Evolutionary conservation across 2,329 filamentous ascomycete species (phyloP).

Genomic region (Septoria petroselini): DNA sequence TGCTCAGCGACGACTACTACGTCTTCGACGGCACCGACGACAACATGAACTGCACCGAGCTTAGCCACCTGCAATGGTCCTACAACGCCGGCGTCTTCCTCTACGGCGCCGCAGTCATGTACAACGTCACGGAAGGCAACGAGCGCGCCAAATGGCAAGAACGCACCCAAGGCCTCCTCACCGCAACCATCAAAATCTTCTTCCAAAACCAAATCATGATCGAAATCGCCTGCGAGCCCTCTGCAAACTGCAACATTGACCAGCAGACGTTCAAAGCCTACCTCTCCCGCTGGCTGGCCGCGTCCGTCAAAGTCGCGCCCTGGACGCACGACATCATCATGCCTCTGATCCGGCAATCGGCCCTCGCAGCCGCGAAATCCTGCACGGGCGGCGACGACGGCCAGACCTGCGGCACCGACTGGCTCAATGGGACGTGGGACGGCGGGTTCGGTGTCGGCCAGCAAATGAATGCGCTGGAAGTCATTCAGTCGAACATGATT

Average conservation of each 20-base stretch:
- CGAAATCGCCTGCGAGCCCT: constrained; percentile 46
- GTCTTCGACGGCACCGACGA: constrained; percentile 49
- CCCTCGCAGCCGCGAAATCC: constrained; percentile 52
- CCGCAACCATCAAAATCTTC: constrained; percentile 39
- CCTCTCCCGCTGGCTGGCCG: constrained; percentile 53
- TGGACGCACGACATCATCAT: constrained; percentile 53
- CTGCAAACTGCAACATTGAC: constrained; percentile 45
- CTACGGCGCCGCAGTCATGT: constrained; percentile 47
- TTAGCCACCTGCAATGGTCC: constrained; percentile 48
- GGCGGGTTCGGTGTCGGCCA: constrained; percentile 53
- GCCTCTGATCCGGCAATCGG: constrained; percentile 53
- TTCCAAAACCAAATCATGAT: constrained; percentile 44
- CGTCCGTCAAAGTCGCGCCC: constrained; percentile 57
- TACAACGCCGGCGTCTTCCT: constrained; percentile 49
- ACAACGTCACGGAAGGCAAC: constrained; percentile 40
- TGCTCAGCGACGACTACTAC: constrained; percentile 51
- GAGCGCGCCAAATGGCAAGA: constrained; percentile 25
- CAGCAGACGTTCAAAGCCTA: constrained; percentile 48
- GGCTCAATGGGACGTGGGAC: constrained; percentile 45
- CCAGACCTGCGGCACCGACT: constrained; percentile 46
- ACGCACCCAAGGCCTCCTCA: constrained; percentile 29
- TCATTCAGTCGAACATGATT: constrained; percentile 48
- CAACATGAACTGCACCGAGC: constrained; percentile 42
- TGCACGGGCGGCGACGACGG: constrained; percentile 49
- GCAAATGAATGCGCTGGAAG: constrained; percentile 56